Percentiles rank a stretch among this genome's conserved stretches.
phyloP scores from a whole-genome alignment of 345 rosid species.

The Arabidopsis arenosa region DNA sequence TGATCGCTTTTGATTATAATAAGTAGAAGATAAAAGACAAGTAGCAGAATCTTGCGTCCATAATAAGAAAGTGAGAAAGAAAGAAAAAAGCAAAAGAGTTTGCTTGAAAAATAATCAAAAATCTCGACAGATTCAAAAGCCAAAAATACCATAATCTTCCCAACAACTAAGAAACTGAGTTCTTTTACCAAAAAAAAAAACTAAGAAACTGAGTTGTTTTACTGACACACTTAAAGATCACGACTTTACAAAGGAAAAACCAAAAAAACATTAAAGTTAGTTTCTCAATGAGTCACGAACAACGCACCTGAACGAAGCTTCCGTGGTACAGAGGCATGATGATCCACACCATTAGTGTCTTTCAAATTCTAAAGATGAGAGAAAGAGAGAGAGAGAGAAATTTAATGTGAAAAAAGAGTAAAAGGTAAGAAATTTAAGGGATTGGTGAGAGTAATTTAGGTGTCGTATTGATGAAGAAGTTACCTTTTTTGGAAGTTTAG shows the following conservation, averaged over 20 bases:
- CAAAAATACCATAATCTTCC: slow-evolving; percentile 58
- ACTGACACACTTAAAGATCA: slow-evolving; percentile 36
- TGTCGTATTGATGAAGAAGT: slow-evolving; percentile 28
- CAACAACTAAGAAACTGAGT: slow-evolving; percentile 48
- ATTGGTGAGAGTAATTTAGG: slow-evolving; percentile 2
- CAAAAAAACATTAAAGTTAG: neutral
- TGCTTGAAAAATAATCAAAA: slow-evolving; percentile 59
- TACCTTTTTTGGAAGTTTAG: slow-evolving; percentile 64
- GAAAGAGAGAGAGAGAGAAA: neutral
- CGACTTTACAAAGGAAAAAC: neutral
- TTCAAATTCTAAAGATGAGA: slow-evolving; percentile 49
- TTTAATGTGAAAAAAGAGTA: neutral
- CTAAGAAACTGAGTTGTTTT: slow-evolving; percentile 40
- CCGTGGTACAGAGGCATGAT: slow-evolving; percentile 85
- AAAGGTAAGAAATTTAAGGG: neutral
- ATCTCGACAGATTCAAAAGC: slow-evolving; percentile 40
- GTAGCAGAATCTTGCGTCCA: slow-evolving; percentile 56
- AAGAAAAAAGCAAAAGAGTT: slow-evolving; percentile 51
- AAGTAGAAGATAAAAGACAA: slow-evolving; percentile 38
- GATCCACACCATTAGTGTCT: slow-evolving; percentile 64
- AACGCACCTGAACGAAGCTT: slow-evolving; percentile 93
- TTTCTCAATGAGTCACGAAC: slow-evolving; percentile 35
- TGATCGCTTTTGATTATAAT: slow-evolving; percentile 21
- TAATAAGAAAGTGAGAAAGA: slow-evolving; percentile 45
- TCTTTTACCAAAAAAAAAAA: slow-evolving; percentile 37